Conservation (phyloP, 1,139 yeast genomes). For the Geotrichum macrosporum region DNA sequence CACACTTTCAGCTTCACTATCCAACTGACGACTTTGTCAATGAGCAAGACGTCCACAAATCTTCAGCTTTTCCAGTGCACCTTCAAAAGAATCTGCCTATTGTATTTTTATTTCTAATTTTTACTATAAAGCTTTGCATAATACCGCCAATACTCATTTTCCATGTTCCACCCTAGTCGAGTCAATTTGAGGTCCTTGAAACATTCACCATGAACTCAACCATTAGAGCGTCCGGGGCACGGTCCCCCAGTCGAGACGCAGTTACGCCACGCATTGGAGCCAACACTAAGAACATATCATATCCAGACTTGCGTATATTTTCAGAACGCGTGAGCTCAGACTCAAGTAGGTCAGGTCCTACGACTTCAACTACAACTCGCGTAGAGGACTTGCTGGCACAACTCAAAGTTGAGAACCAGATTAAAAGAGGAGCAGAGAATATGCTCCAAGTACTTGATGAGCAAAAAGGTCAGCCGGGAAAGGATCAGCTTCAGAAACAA, state of each 20-base stretch:
- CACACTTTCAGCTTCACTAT: background rate
- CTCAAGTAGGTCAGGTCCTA: slow-evolving; percentile 15
- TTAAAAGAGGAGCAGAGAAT: slow-evolving; percentile 43
- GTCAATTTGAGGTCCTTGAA: too few relatives aligned
- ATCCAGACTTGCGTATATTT: slow-evolving; percentile 15
- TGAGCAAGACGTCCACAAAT: too few relatives aligned
- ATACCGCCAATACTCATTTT: background rate
- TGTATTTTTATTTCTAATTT: background rate
- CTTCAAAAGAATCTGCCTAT: background rate
- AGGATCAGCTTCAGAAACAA: slow-evolving; percentile 23
- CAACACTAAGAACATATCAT: slow-evolving; percentile 16
- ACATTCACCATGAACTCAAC: slow-evolving; percentile 11
- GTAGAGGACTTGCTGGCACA: slow-evolving; percentile 36
- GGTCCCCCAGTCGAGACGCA: slow-evolving; percentile 6
- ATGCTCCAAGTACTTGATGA: slow-evolving; percentile 36
- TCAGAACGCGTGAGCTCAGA: slow-evolving; percentile 18
- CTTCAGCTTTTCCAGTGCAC: too few relatives aligned
- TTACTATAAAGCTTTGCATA: background rate
- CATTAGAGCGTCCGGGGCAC: slow-evolving; percentile 5
- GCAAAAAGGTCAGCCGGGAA: slow-evolving; percentile 16
- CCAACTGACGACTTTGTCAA: background rate
- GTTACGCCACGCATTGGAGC: slow-evolving; percentile 4
- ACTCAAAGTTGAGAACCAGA: slow-evolving; percentile 40
- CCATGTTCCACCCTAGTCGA: background rate
- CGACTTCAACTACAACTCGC: slow-evolving; percentile 14